phyloP scores from a whole-genome alignment of 345 rosid genomes.

The Cochlearia excelsa region DNA sequence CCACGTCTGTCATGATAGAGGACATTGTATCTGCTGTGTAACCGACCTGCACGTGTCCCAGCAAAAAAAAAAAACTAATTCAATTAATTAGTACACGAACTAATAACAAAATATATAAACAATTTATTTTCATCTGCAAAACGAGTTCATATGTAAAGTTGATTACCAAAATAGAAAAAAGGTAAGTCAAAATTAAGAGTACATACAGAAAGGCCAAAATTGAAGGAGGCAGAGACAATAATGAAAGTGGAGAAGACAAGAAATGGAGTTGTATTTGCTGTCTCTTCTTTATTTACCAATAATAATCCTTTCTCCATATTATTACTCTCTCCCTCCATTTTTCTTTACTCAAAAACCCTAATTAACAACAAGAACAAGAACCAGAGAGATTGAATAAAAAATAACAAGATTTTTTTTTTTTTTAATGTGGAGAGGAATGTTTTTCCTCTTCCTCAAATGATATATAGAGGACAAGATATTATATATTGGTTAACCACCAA shows the following conservation, averaged over 20 bases:
- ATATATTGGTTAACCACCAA: no score
- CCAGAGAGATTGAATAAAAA: background rate
- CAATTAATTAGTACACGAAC: no score
- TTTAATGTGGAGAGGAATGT: background rate
- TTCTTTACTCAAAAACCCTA: slow-evolving; percentile 3
- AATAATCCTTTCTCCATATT: slow-evolving; percentile 28
- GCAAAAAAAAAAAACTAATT: no score
- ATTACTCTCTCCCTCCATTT: slow-evolving; percentile 18
- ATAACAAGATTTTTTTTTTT: no score
- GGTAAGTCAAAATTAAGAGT: no score
- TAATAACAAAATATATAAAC: no score
- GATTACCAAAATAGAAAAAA: no score
- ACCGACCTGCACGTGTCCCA: slow-evolving; percentile 34
- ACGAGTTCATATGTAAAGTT: no score
- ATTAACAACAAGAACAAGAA: background rate
- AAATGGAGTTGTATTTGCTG: slow-evolving; percentile 19
- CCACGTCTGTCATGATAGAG: slow-evolving; percentile 49
- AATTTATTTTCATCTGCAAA: no score
- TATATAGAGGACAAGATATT: background rate
- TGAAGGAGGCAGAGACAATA: slow-evolving; percentile 51
- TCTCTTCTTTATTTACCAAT: slow-evolving; percentile 8
- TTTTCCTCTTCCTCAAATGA: background rate
- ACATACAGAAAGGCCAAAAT: slow-evolving; percentile 50
- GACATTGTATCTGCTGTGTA: slow-evolving; percentile 56
- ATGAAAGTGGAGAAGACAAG: slow-evolving; percentile 47